Base-by-base conservation (phyloP, 148 eudicot species). In the Chenopodium formosanum region DNA sequence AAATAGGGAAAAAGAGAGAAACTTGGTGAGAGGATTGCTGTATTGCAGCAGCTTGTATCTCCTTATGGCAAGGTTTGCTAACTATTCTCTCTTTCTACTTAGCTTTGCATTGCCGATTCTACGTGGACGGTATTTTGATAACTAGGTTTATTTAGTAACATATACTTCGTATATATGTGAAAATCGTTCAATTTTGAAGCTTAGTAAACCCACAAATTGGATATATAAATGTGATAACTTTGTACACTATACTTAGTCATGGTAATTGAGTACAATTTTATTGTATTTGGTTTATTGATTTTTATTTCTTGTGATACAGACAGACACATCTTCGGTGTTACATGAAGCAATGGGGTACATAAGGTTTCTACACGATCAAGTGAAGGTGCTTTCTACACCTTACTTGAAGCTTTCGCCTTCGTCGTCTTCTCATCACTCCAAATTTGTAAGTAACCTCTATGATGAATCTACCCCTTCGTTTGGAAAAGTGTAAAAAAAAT, bases 341-440 rank as follows among this genome's bases (percentile, higher is more conserved):
- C 89, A 87, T 77, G 89, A 87, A 77, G 86, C 89, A 76, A 82
- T 80, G 73, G 89, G 89, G 47, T 87, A 87, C 82, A 82, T 87
- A 73, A 87, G 84, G 78, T 87, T 87, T 63, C 53, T 87, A 66
- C 89, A 84, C 2, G 89, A 87, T 20, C 89, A 87, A 82, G 89
- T 87, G 71, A 84, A 84, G 65, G 89, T 84, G 69, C 84, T 84
- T 62, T 84, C 81, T 8, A 72, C 89, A 16, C 87, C 89, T 64
- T 87, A 87, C 75, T 77, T 87, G 77, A 84, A 84, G 44, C 71
- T 74, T 8, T 37, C 62, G 46, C 80, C 77, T 6, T 27, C 67
- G 8, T 70, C 76, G 23, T 77, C 86, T 76, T 68, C 80, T n/a
- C 80, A 46, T 58, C 76, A 79, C 46, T 32, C 75, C 46, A 76